A percentile compares a stretch with the other conserved stretches of the same genome.
These are phyloP conservation scores for Thermomucor indicae-seudaticae DNA, from an alignment of 371 early-diverging fungal genomes.

Conservation along the genomic window DNA sequence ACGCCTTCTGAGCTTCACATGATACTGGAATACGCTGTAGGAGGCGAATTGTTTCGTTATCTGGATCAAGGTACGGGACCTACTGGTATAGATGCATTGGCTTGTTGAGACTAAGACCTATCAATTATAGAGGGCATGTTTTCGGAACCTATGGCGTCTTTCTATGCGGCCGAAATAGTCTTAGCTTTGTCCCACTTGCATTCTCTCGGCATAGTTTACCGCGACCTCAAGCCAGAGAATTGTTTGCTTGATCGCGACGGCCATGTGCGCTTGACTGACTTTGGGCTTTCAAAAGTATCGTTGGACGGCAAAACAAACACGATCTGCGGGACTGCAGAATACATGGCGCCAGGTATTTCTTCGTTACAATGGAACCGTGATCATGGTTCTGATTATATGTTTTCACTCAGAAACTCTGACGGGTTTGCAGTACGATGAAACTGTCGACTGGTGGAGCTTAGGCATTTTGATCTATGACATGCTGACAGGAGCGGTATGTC, in stretches of 20 bases:
- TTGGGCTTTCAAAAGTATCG: constrained; percentile 85
- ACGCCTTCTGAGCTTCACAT: constrained; percentile 87
- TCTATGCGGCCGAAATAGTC: constrained; percentile 84
- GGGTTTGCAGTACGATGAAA: constrained; percentile 79
- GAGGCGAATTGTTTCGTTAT: constrained; percentile 97
- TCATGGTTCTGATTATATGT: constrained; percentile 1
- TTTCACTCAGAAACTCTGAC: constrained; percentile 64
- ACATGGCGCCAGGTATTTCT: constrained; percentile 53
- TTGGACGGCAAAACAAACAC: constrained; percentile 74
- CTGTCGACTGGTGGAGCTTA: constrained; percentile 94
- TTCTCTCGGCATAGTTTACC: constrained; percentile 78
- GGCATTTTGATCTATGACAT: constrained; percentile 91
- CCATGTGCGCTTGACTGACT: constrained; percentile 87
- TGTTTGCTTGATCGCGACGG: constrained; percentile 76
- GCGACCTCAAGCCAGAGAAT: constrained; percentile 90
- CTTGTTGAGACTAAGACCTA: background rate
- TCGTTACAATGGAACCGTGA: background rate
- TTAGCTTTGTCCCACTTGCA: constrained; percentile 88
- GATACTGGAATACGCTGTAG: constrained; percentile 97
- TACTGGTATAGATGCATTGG: background rate
- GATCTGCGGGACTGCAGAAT: constrained; percentile 90
- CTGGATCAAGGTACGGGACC: constrained; percentile 47
- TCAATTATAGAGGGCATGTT: constrained; percentile 69
- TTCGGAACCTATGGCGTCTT: constrained; percentile 68
- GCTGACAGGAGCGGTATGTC: constrained; percentile 67